Evolutionary conservation across 225 moss, liverwort and hornwort genomes (phyloP), one percentile per base, ranked within the genome.

Genomic region (Polytrichum formosum): DNA sequence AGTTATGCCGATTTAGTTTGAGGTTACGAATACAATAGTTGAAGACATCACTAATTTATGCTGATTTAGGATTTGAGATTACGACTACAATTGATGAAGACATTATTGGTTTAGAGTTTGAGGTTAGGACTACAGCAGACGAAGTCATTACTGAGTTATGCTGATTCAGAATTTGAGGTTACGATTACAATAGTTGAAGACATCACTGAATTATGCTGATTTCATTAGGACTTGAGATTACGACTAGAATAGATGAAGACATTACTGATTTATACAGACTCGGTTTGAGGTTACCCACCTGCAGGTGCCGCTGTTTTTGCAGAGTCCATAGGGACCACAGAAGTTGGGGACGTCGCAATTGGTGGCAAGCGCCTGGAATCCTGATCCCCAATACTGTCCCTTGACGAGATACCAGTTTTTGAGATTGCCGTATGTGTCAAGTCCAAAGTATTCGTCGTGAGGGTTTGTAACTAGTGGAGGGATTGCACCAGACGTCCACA

Each of bases 401-500:
- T 63, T 63, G 1, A 63, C 62, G 25, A 63, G 22, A 26, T 18
- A 63, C 25, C 26, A 63, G 7, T 23, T 63, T 17, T 26, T 23
- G 17, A 63, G 62, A 26, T 63, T 63, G 21, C 62, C 62, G 13
- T 22, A 23, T 17, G 62, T 23, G 62, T 63, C 62, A 28, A 63
- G 25, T 16, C 25, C 26, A 26, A 63, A 63, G 26, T 63, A 63
- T 5, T 23, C 26, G 62, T 63, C 62, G 26, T 63, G 62, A 23
- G 62, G 13, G 27, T 63, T 63, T 13, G 62, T 23, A 6, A 31
- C 26, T 21, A 18, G 17, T 37, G 16, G 8, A 6, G 19, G 7
- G 7, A 77, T 63, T 5, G 22, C 18, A 13, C 80, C 80, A 1
- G 77, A 78, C 0, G 70, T 75, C 75, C 77, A 84, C 72, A 84